These are phyloP conservation scores for Aspergillus ruber DNA, from an alignment of 2,329 filamentous ascomycete species.

Conservation along the genomic window DNA sequence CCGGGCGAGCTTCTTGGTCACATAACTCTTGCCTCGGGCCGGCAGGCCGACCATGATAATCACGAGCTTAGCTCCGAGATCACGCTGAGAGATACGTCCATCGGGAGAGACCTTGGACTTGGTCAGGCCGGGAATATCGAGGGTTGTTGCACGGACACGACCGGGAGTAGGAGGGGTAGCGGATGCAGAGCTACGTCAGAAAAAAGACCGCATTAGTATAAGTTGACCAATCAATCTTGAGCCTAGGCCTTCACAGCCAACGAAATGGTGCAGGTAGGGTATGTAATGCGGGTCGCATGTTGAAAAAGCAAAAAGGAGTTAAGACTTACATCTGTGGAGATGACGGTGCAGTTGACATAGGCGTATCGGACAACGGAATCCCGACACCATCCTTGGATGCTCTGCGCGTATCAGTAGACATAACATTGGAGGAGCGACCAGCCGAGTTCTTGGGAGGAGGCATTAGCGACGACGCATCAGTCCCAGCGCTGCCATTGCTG, in stretches of 20 bases:
- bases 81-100: constrained; percentile 83
- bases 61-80: constrained; percentile 92
- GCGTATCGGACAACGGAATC: constrained; percentile 56
- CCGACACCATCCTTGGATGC: constrained; percentile 44
- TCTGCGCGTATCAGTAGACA: constrained; percentile 33
- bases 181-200: constrained; percentile 14
- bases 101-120: constrained; percentile 93
- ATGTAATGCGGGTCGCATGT: constrained; percentile 8
- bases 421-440: constrained; percentile 36
- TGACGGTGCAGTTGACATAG: constrained; percentile 54
- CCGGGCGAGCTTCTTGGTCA: constrained; percentile 93
- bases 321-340: constrained; percentile 55
- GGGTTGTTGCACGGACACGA: constrained; percentile 78
- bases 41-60: constrained; percentile 98
- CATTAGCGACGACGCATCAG: constrained; percentile 28
- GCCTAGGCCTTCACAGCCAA: not conserved
- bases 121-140: constrained; percentile 95
- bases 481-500: constrained; percentile 12
- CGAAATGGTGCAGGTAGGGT: constrained; percentile 4
- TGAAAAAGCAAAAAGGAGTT: constrained; percentile 7
- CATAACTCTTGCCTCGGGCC: constrained; percentile 94
- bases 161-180: constrained; percentile 57
- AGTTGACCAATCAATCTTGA: not conserved
- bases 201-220: not conserved
- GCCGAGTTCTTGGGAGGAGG: constrained; percentile 35